Evolutionary conservation across 2,329 filamentous ascomycete species (phyloP).

Genomic region (Phyllosticta ampelicida): DNA sequence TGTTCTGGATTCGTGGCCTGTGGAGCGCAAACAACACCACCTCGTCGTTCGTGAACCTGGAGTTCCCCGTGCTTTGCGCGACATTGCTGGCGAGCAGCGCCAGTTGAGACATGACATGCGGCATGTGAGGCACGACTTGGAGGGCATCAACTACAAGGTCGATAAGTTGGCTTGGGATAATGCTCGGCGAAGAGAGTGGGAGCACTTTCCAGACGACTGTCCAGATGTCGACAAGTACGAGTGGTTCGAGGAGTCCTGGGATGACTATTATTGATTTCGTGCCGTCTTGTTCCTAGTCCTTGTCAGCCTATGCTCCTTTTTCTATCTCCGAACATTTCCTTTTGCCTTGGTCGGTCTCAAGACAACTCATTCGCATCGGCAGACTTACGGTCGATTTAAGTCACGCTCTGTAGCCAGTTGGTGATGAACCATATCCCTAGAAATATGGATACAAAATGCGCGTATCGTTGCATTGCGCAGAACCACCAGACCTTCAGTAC

Average conservation of each 20-base stretch:
- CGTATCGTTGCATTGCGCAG: too few relatives aligned
- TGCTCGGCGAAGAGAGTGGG: not conserved
- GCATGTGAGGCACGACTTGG: not conserved
- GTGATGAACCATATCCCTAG: too few relatives aligned
- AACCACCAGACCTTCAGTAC: too few relatives aligned
- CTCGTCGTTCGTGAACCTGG: not conserved
- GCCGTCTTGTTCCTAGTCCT: too few relatives aligned
- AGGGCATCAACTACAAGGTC: not conserved
- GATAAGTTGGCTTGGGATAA: not conserved
- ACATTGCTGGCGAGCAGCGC: conserved; percentile 1
- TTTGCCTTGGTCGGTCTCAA: not conserved
- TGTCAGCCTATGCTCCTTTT: not conserved
- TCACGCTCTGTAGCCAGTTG: too few relatives aligned
- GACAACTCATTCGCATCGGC: not conserved
- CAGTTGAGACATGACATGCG: conserved; percentile 1
- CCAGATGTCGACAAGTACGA: conserved; percentile 1
- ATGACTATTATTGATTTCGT: conserved; percentile 1
- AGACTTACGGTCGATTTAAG: not conserved
- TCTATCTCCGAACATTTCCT: not conserved
- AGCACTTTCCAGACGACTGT: not conserved
- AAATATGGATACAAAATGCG: too few relatives aligned
- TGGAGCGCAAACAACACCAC: not conserved
- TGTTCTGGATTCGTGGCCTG: not conserved
- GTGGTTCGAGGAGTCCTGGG: conserved; percentile 1
- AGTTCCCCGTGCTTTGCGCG: not conserved